These are phyloP conservation scores for Neoscytalidium dimidiatum DNA, from an alignment of 2,329 filamentous ascomycete genomes.

Conservation along the genomic window DNA sequence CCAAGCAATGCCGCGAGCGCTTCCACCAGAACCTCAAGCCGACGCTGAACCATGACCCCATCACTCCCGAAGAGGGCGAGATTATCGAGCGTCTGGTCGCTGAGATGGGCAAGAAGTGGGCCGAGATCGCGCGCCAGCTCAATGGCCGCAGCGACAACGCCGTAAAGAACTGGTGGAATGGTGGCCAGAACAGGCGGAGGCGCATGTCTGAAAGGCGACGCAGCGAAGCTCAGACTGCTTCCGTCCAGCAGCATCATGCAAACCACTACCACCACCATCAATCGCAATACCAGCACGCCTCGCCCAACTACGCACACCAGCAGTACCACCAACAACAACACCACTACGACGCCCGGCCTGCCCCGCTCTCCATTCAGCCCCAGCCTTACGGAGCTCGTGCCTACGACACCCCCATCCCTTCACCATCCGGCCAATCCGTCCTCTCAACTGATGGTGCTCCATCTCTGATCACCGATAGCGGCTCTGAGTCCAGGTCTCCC, in stretches of 20 bases:
- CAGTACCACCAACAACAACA: slow-evolving; percentile 26
- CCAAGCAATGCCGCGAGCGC: slow-evolving; percentile 93
- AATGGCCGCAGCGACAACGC: slow-evolving; percentile 89
- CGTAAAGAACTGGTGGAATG: slow-evolving; percentile 98
- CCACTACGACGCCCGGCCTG: slow-evolving; percentile 23
- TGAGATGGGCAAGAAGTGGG: slow-evolving; percentile 85
- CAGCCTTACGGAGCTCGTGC: slow-evolving; percentile 29
- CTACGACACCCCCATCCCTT: slow-evolving; percentile 62
- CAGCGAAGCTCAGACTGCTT: slow-evolving; percentile 23
- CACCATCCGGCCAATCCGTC: slow-evolving; percentile 63
- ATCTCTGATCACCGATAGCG: slow-evolving; percentile 69
- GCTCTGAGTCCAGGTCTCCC: slow-evolving; percentile 50
- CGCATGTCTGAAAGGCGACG: slow-evolving; percentile 39
- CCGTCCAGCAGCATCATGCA: slow-evolving; percentile 24
- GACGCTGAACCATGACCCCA: slow-evolving; percentile 74
- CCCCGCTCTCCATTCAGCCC: slow-evolving; percentile 30
- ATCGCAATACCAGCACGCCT: slow-evolving; percentile 18
- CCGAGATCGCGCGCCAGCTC: slow-evolving; percentile 82
- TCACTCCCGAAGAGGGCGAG: slow-evolving; percentile 73
- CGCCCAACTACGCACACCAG: slow-evolving; percentile 14
- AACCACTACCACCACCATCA: slow-evolving; percentile 24
- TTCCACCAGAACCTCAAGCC: slow-evolving; percentile 93
- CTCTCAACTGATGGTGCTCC: slow-evolving; percentile 65
- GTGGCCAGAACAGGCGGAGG: slow-evolving; percentile 78
- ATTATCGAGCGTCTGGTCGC: slow-evolving; percentile 76